phyloP scores from a whole-genome alignment of 1,284 basidiomycete species.

The Trametes polyzona region DNA sequence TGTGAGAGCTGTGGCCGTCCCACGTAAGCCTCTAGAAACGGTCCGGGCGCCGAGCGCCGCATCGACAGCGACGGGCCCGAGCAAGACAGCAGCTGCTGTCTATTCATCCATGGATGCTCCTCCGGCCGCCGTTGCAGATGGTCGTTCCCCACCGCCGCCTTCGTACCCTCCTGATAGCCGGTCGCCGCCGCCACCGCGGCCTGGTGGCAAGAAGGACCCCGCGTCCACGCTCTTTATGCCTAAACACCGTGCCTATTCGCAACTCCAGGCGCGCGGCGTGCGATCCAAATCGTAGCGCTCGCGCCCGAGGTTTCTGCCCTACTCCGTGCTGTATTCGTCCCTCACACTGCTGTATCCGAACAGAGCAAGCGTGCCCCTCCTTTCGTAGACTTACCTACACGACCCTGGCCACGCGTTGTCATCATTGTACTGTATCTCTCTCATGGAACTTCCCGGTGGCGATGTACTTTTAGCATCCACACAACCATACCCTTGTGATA shows the following conservation, averaged over 20 bases:
- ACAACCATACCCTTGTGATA: constrained; percentile 13
- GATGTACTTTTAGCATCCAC: constrained; percentile 15
- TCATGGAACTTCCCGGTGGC: constrained; percentile 13
- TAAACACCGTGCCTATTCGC: constrained; percentile 69
- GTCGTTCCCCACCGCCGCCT: constrained; percentile 10
- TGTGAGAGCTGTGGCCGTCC: constrained; percentile 34
- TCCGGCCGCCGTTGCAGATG: constrained; percentile 5
- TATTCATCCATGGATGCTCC: constrained; percentile 19
- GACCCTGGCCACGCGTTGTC: constrained; percentile 7
- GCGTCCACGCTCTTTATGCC: constrained; percentile 74
- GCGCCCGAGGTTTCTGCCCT: not conserved
- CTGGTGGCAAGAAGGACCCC: constrained; percentile 59
- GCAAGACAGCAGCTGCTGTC: not conserved
- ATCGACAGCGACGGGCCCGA: not conserved
- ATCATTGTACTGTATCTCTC: constrained; percentile 7
- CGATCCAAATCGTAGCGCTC: constrained; percentile 12
- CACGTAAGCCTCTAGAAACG: constrained; percentile 15
- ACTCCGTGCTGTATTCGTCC: not conserved
- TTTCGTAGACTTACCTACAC: too few species aligned
- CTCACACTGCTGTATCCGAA: constrained; percentile 10
- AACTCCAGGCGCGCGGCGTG: constrained; percentile 39
- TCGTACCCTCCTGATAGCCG: constrained; percentile 19
- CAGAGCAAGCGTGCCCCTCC: constrained; percentile 1
- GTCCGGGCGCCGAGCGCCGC: constrained; percentile 1
- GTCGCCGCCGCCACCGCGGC: constrained; percentile 10